Percentiles rank a stretch among this genome's conserved stretches.
Conservation (phyloP, 2,329 filamentous ascomycete genomes). For the Fusarium newnesense region DNA sequence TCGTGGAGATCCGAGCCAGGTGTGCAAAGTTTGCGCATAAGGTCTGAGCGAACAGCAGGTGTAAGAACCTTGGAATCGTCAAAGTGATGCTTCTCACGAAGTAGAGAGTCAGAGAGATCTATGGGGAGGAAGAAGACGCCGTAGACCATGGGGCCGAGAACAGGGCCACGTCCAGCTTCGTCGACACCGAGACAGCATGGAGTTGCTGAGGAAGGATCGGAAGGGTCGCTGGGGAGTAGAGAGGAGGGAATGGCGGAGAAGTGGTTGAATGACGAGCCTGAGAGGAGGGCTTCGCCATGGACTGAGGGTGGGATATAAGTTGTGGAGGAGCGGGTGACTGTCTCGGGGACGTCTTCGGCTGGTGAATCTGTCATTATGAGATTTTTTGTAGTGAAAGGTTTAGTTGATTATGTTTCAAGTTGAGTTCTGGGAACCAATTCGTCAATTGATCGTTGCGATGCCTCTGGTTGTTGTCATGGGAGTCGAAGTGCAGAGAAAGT, state of each 20-base stretch:
- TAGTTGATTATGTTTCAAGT: background rate
- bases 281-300: conserved; percentile 63
- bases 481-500: background rate
- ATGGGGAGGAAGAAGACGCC: conserved; percentile 80
- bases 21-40: conserved; percentile 78
- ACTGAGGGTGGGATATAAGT: conserved; percentile 77
- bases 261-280: conserved; percentile 76
- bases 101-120: conserved; percentile 74
- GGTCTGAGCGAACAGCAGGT: conserved; percentile 76
- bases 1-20: conserved; percentile 59
- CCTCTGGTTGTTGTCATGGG: background rate
- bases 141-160: conserved; percentile 85
- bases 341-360: conserved; percentile 46
- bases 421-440: background rate
- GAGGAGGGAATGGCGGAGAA: conserved; percentile 74
- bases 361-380: conserved; percentile 54
- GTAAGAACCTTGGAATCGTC: conserved; percentile 96
- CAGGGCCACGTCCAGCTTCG: conserved; percentile 92
- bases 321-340: conserved; percentile 16
- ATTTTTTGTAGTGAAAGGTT: background rate
- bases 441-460: background rate
- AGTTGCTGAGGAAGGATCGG: conserved; percentile 48
- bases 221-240: conserved; percentile 60
- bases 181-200: conserved; percentile 86
- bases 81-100: conserved; percentile 84